phyloP scores from a whole-genome alignment of 352 stramenopile genomes.

The Phytophthora capsici region DNA sequence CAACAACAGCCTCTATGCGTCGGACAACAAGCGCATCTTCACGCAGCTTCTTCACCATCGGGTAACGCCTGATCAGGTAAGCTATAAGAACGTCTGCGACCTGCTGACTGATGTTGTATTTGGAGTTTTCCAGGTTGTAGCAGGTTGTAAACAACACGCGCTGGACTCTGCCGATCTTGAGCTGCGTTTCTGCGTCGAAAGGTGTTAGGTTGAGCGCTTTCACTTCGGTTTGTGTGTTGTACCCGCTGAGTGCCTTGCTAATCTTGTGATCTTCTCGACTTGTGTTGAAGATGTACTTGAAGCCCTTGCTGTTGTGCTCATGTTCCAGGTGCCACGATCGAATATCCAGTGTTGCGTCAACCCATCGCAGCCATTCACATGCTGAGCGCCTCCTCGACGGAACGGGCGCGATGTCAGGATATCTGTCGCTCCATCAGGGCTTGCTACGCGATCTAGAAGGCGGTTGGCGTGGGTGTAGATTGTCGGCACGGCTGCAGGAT shows the following conservation, averaged over 20 bases:
- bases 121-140: background rate
- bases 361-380: constrained; percentile 10
- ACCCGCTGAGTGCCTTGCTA: constrained; percentile 1
- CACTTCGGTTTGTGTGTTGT: too few species aligned
- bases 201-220: too few species aligned
- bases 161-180: too few species aligned
- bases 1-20: too few species aligned
- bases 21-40: too few species aligned
- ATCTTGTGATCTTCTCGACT: constrained; percentile 15
- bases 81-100: background rate
- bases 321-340: constrained; percentile 20
- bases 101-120: constrained; percentile 1
- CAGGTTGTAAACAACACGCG: background rate
- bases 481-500: background rate
- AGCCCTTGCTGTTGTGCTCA: constrained; percentile 27
- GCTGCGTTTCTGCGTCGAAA: too few species aligned
- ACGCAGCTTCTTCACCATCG: constrained; percentile 1
- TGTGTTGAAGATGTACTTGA: constrained; percentile 30
- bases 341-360: constrained; percentile 20
- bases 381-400: constrained; percentile 10
- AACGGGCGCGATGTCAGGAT: constrained; percentile 35
- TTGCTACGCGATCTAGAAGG: constrained; percentile 16
- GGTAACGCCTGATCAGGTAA: constrained; percentile 3
- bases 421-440: background rate
- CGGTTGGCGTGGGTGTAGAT: constrained; percentile 23